Conservation (phyloP, 306 rosid genomes). For the Cucurbita moschata region DNA sequence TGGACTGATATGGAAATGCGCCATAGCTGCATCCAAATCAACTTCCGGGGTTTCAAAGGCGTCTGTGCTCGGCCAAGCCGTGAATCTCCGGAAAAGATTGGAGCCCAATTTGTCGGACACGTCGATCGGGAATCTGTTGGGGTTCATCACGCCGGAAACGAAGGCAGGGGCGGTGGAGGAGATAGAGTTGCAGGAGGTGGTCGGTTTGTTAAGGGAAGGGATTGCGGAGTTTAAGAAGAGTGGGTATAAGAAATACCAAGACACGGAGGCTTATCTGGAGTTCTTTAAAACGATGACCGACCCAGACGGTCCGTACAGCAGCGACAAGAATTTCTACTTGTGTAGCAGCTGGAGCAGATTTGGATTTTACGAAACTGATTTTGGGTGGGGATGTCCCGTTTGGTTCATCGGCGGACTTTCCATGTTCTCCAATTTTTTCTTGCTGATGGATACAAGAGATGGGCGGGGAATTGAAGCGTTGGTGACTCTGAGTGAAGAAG, state of each 20-base stretch:
- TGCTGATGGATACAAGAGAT: neutral
- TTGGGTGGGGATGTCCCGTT: slow-evolving; percentile 26
- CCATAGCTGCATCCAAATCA: slow-evolving; percentile 15
- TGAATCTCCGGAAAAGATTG: slow-evolving; percentile 18
- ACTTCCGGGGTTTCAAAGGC: slow-evolving; percentile 9
- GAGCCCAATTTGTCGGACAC: neutral
- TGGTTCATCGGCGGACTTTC: slow-evolving; percentile 16
- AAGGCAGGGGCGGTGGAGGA: neutral
- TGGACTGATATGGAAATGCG: slow-evolving; percentile 25
- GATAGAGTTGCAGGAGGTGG: slow-evolving; percentile 1
- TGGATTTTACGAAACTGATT: slow-evolving; percentile 21
- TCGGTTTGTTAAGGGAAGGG: slow-evolving; percentile 9
- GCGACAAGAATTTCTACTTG: slow-evolving; percentile 5
- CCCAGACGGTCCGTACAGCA: slow-evolving; percentile 6
- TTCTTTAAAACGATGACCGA: neutral
- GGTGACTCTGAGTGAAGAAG: slow-evolving; percentile 1
- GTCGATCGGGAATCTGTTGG: neutral
- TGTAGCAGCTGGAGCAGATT: slow-evolving; percentile 38
- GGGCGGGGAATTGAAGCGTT: slow-evolving; percentile 6
- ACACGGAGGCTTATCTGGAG: neutral
- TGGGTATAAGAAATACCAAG: slow-evolving; percentile 9
- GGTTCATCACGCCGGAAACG: neutral
- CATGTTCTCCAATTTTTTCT: slow-evolving; percentile 10
- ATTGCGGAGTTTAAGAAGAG: slow-evolving; percentile 6
- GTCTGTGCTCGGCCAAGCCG: slow-evolving; percentile 11